phyloP scores from a whole-genome alignment of 202 grass and related monocot genomes.

The Carex arenaria region DNA sequence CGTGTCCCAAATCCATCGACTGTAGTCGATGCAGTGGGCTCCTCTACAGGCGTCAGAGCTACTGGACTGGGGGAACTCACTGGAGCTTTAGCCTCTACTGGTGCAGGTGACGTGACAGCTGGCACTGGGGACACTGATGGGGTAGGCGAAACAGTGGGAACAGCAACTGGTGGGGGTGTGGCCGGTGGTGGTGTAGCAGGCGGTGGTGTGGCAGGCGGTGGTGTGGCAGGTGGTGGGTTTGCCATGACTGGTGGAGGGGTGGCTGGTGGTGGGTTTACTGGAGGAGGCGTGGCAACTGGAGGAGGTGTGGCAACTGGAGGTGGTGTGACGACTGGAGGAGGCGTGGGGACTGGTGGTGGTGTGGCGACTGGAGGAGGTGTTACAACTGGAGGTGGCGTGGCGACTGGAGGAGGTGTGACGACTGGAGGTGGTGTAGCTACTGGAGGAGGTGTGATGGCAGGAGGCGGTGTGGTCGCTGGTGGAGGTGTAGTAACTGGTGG shows the following conservation, averaged over 20 bases:
- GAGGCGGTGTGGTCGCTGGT: slow-evolving; percentile 22
- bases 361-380: slow-evolving; percentile 27
- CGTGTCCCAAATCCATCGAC: slow-evolving; percentile 16
- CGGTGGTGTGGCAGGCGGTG: slow-evolving; percentile 15
- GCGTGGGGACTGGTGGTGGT: slow-evolving; percentile 27
- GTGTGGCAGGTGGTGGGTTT: slow-evolving; percentile 25
- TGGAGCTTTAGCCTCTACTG: slow-evolving; percentile 22
- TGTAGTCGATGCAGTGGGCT: slow-evolving; percentile 35
- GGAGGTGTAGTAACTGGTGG: slow-evolving; percentile 13
- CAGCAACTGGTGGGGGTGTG: slow-evolving; percentile 23
- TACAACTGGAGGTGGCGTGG: background rate
- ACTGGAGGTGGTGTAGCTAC: slow-evolving; percentile 18
- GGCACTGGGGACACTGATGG: slow-evolving; percentile 33
- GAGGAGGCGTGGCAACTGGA: slow-evolving; percentile 29
- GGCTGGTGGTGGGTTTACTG: slow-evolving; percentile 27
- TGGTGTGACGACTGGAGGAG: slow-evolving; percentile 20
- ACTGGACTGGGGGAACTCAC: slow-evolving; percentile 17
- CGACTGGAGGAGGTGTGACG: background rate
- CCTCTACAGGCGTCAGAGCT: slow-evolving; percentile 32
- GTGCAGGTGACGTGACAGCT: slow-evolving; percentile 33
- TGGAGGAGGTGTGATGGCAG: slow-evolving; percentile 23
- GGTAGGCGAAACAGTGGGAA: slow-evolving; percentile 30
- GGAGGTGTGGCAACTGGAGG: slow-evolving; percentile 25
- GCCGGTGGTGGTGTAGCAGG: slow-evolving; percentile 29
- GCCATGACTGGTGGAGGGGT: slow-evolving; percentile 1